Evolutionary conservation across 2,329 filamentous ascomycete genomes (phyloP).

Genomic region (Plenodomus lindquistii): DNA sequence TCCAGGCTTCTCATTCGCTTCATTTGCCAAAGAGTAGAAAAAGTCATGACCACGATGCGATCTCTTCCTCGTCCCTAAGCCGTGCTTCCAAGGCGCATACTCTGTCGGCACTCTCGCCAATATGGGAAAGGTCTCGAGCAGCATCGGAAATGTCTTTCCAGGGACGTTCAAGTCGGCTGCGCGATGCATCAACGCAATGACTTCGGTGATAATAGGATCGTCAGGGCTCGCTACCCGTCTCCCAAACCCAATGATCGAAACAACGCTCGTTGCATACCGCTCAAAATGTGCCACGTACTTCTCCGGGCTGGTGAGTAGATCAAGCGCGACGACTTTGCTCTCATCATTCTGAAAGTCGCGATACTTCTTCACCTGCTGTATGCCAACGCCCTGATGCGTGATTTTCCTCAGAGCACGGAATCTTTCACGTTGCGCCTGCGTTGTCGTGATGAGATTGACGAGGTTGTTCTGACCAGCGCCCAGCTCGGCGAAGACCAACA

Average conservation of each 20-base stretch:
- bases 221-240: conserved; percentile 54
- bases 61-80: conserved; percentile 30
- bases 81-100: conserved; percentile 42
- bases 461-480: conserved; percentile 41
- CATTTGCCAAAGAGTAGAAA: conserved; percentile 38
- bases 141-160: conserved; percentile 61
- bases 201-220: conserved; percentile 63
- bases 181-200: conserved; percentile 62
- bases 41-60: conserved; percentile 39
- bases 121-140: conserved; percentile 61
- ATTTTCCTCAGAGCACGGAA: conserved; percentile 39
- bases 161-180: conserved; percentile 57
- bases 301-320: conserved; percentile 50
- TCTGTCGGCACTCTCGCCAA: conserved; percentile 61
- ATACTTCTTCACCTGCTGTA: conserved; percentile 59
- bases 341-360: conserved; percentile 64
- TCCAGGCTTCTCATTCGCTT: conserved; percentile 35
- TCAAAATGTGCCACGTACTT: conserved; percentile 60
- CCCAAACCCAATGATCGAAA: conserved; percentile 62
- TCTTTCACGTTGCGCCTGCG: conserved; percentile 32
- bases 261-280: conserved; percentile 58
- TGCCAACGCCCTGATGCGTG: conserved; percentile 42
- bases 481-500: conserved; percentile 51
- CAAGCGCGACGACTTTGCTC: conserved; percentile 56
- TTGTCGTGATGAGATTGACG: conserved; percentile 41